Evolutionary conservation across 129 eudicot genomes (phyloP).

Genomic region (Tanacetum coccineum): DNA sequence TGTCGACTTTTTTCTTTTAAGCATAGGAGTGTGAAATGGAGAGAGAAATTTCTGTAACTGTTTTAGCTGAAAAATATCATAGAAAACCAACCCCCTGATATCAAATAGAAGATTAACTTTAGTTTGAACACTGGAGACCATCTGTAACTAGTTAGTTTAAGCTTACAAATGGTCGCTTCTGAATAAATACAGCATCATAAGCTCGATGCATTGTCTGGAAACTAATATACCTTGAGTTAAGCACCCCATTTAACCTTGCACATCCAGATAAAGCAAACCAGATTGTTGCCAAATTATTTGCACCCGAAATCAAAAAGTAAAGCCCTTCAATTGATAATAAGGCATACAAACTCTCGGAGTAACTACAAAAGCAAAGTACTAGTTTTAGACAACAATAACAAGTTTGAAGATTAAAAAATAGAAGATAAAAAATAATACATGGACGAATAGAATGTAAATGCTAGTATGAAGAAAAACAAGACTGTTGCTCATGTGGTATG

Average conservation of each 20-base stretch:
- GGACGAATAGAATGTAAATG: constrained; percentile 92
- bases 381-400: constrained; percentile 3
- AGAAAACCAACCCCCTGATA: constrained; percentile 86
- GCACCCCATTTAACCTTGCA: constrained; percentile 66
- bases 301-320: constrained; percentile 41
- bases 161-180: constrained; percentile 50
- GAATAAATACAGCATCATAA: constrained; percentile 38
- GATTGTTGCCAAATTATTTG: constrained; percentile 13
- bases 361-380: not conserved
- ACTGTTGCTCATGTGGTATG: constrained; percentile 75
- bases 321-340: constrained; percentile 9
- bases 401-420: not conserved
- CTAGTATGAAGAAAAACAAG: constrained; percentile 94
- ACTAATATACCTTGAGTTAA: constrained; percentile 86
- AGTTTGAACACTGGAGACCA: not conserved
- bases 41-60: constrained; percentile 86
- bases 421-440: constrained; percentile 45
- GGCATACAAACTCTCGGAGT: constrained; percentile 12
- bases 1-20: too few relatives aligned
- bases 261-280: too few relatives aligned
- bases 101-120: constrained; percentile 2
- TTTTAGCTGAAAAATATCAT: constrained; percentile 71
- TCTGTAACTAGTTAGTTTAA: not conserved
- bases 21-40: constrained; percentile 38
- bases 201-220: too few relatives aligned